phyloP scores from a whole-genome alignment of 2,329 filamentous ascomycete genomes.

The Fusarium sp. region DNA sequence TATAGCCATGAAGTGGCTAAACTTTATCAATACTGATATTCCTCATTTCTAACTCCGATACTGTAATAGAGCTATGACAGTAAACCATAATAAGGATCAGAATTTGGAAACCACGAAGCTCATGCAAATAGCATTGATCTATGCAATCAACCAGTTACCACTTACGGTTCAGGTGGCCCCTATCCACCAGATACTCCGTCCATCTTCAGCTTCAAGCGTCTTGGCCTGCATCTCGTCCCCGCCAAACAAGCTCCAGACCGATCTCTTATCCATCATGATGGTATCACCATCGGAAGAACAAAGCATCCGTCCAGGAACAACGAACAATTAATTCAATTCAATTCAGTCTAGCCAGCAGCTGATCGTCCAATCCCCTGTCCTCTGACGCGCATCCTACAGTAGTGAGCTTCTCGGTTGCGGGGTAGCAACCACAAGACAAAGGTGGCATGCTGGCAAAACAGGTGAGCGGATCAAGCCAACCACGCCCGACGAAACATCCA shows the following conservation, averaged over 20 bases:
- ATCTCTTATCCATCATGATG: constrained; percentile 3
- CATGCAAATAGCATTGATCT: constrained; percentile 7
- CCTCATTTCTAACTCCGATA: neutral
- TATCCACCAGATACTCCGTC: constrained; percentile 14
- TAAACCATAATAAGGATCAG: constrained; percentile 1
- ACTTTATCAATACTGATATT: neutral
- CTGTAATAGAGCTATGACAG: neutral
- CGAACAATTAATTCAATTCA: neutral
- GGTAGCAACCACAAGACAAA: constrained; percentile 37
- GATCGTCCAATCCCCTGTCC: constrained; percentile 43
- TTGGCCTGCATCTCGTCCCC: constrained; percentile 46
- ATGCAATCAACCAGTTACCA: constrained; percentile 5
- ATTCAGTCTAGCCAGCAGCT: constrained; percentile 15
- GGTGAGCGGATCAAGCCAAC: constrained; percentile 26
- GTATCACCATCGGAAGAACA: constrained; percentile 15
- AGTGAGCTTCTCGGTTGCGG: constrained; percentile 41
- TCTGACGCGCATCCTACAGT: constrained; percentile 41
- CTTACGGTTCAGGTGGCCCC: constrained; percentile 13
- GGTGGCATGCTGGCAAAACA: constrained; percentile 26
- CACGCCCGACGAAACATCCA: constrained; percentile 32
- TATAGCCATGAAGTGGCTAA: neutral
- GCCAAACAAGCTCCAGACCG: constrained; percentile 42
- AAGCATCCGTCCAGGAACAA: constrained; percentile 23
- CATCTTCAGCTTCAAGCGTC: constrained; percentile 26
- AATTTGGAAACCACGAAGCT: constrained; percentile 14